Conservation (phyloP, 495 filamentous ascomycete species). For the Neurospora sp. region DNA sequence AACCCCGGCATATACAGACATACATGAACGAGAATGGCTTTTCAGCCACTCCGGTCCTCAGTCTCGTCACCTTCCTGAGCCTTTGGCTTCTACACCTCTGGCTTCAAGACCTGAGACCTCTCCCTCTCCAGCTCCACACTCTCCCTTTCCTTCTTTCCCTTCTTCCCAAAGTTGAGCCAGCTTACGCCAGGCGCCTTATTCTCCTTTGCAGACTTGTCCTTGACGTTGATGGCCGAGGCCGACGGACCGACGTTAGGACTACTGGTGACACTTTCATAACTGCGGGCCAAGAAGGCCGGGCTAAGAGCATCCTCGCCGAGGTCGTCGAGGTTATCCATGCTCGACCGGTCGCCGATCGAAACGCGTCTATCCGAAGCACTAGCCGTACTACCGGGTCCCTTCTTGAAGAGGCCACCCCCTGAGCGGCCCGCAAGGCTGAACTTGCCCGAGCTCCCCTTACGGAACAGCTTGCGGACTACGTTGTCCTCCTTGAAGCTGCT, state of each 20-base stretch:
- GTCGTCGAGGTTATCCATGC: constrained; percentile 40
- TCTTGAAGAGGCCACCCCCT: constrained; percentile 52
- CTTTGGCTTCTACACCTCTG: constrained; percentile 9
- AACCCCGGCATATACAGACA: not conserved
- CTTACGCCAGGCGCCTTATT: constrained; percentile 24
- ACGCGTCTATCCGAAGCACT: constrained; percentile 36
- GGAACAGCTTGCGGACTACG: constrained; percentile 61
- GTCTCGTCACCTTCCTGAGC: not conserved
- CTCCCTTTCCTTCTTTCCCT: constrained; percentile 40
- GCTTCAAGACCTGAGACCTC: constrained; percentile 12
- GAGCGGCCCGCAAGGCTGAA: constrained; percentile 57
- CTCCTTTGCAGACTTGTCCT: constrained; percentile 14
- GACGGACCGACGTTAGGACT: constrained; percentile 29
- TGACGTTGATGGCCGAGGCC: constrained; percentile 12
- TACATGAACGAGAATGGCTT: not conserved
- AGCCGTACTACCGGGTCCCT: constrained; percentile 40
- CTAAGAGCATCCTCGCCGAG: constrained; percentile 23
- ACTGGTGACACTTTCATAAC: constrained; percentile 34
- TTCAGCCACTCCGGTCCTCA: not conserved
- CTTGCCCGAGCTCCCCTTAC: constrained; percentile 71
- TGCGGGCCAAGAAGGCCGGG: constrained; percentile 21
- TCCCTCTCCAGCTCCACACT: constrained; percentile 37
- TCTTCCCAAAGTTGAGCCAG: constrained; percentile 39
- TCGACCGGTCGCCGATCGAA: constrained; percentile 29
- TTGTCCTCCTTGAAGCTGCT: constrained; percentile 36